phyloP scores from a whole-genome alignment of 306 rosid species.

The Arachis stenosperma region DNA sequence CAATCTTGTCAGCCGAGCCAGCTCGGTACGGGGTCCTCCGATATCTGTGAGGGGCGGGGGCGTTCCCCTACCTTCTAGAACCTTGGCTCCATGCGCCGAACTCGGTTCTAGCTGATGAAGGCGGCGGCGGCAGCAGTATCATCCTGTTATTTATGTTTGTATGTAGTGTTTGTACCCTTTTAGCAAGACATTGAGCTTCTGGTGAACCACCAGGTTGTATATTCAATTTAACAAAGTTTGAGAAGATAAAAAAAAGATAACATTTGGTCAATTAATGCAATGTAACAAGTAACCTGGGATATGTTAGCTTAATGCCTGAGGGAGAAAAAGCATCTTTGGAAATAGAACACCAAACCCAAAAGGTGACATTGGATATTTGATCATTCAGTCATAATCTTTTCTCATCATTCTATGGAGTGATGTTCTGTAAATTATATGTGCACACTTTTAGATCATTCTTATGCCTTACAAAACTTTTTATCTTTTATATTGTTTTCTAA shows the following conservation, averaged over 20 bases:
- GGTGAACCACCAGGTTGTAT: slow-evolving; percentile 45
- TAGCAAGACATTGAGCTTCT: slow-evolving; percentile 46
- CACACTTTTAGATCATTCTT: slow-evolving; percentile 1
- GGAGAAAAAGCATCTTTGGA: slow-evolving; percentile 37
- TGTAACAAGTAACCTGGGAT: slow-evolving; percentile 47
- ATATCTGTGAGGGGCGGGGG: slow-evolving; percentile 74
- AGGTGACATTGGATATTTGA: slow-evolving; percentile 43
- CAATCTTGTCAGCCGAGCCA: slow-evolving; percentile 77
- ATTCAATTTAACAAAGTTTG: slow-evolving; percentile 48
- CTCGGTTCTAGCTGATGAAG: slow-evolving; percentile 41
- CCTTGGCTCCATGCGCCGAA: slow-evolving; percentile 45
- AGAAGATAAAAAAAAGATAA: neutral
- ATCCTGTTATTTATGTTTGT: slow-evolving; percentile 35
- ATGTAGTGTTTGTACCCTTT: slow-evolving; percentile 41
- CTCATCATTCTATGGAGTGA: slow-evolving; percentile 17
- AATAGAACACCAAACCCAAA: slow-evolving; percentile 40
- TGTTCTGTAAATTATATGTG: slow-evolving; percentile 30
- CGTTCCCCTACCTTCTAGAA: slow-evolving; percentile 50
- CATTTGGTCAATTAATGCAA: slow-evolving; percentile 37
- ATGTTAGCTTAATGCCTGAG: slow-evolving; percentile 24
- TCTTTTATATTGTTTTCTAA: too few species aligned
- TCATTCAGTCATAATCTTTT: slow-evolving; percentile 25
- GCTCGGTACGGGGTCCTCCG: slow-evolving; percentile 59
- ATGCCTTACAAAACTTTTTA: neutral
- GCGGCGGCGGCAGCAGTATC: slow-evolving; percentile 4